These are phyloP conservation scores for Xylariaceae sp. DNA, from an alignment of 2,329 filamentous ascomycete genomes.

Conservation along the genomic window DNA sequence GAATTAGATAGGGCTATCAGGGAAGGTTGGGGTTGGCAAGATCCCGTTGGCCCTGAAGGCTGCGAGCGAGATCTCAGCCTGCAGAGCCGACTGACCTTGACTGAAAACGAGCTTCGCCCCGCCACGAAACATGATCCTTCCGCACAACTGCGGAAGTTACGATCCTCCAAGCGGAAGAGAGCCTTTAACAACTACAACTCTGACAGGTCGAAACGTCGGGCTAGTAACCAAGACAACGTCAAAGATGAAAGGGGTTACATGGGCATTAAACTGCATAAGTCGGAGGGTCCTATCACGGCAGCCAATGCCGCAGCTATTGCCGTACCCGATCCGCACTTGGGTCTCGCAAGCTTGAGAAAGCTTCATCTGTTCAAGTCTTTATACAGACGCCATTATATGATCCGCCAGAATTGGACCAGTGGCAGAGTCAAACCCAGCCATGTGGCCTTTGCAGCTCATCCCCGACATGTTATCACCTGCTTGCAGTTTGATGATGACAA, in stretches of 20 bases:
- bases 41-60: conserved; percentile 67
- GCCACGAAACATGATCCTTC: conserved; percentile 39
- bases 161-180: conserved; percentile 54
- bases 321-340: conserved; percentile 75
- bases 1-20: conserved; percentile 81
- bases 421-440: conserved; percentile 80
- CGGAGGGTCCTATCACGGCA: conserved; percentile 79
- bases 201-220: conserved; percentile 51
- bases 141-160: conserved; percentile 37
- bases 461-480: conserved; percentile 93
- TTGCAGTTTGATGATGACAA: conserved; percentile 97
- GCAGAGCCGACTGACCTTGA: conserved; percentile 46
- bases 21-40: conserved; percentile 98
- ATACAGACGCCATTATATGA: conserved; percentile 87
- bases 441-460: conserved; percentile 93
- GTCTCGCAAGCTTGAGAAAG: conserved; percentile 70
- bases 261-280: conserved; percentile 48
- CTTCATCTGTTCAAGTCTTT: conserved; percentile 95
- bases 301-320: conserved; percentile 79
- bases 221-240: conserved; percentile 42
- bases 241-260: conserved; percentile 40
- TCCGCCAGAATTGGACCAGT: conserved; percentile 87
- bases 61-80: conserved; percentile 76
- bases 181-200: conserved; percentile 41
- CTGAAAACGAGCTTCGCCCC: conserved; percentile 48